Percentiles rank a stretch among this genome's conserved stretches.
Conservation (phyloP, 2,329 filamentous ascomycete species). For the Botrytis porri region DNA sequence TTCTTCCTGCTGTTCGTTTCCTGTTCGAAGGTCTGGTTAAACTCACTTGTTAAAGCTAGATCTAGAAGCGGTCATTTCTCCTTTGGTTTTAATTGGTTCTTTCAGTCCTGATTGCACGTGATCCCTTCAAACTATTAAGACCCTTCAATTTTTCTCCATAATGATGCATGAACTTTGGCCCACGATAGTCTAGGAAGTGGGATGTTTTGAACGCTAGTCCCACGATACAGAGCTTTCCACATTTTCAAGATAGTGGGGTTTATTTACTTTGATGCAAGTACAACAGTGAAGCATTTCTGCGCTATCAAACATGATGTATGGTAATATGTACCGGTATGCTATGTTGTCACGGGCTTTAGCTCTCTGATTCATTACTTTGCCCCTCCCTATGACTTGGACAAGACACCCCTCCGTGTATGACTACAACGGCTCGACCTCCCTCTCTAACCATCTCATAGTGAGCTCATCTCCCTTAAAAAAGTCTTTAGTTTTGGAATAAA, state of each 20-base stretch:
- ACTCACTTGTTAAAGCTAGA: slow-evolving; percentile 6
- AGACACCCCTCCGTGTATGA: neutral
- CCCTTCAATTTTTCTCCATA: neutral
- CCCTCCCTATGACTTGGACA: neutral
- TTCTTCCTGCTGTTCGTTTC: slow-evolving; percentile 10
- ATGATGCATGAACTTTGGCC: slow-evolving; percentile 10
- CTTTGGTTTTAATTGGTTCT: neutral
- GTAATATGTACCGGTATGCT: slow-evolving; percentile 10
- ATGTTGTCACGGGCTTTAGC: neutral
- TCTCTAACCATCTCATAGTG: slow-evolving; percentile 76
- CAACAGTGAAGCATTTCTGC: slow-evolving; percentile 1
- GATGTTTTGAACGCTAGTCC: slow-evolving; percentile 1
- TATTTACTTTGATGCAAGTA: slow-evolving; percentile 9
- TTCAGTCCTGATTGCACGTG: neutral
- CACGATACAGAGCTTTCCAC: slow-evolving; percentile 13
- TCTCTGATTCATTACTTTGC: slow-evolving; percentile 1
- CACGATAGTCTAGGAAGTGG: slow-evolving; percentile 14
- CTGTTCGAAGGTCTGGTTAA: neutral
- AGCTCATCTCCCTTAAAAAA: slow-evolving; percentile 72
- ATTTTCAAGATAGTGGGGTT: slow-evolving; percentile 3
- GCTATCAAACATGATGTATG: slow-evolving; percentile 1
- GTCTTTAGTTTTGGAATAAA: slow-evolving; percentile 74
- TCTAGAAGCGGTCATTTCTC: neutral
- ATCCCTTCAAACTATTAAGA: neutral
- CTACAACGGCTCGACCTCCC: slow-evolving; percentile 66